Evolutionary conservation across 352 stramenopile species (phyloP).

Genomic region (Globisporangium lucens): DNA sequence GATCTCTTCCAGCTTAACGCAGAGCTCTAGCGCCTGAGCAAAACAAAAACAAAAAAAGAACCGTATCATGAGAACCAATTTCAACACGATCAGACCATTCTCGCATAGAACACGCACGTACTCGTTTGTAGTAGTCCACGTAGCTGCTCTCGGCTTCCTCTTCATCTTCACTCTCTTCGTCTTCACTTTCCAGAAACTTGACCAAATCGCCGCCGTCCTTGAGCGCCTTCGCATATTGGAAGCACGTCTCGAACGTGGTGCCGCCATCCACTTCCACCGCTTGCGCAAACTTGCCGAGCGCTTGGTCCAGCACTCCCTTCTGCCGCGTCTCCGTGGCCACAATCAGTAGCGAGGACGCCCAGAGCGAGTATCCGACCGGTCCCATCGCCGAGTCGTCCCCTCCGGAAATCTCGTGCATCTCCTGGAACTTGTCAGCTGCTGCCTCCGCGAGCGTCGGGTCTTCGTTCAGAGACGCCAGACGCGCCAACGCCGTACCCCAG

Average conservation of each 20-base stretch:
- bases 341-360: slow-evolving; percentile 72
- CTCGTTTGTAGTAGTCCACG: slow-evolving; percentile 21
- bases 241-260: slow-evolving; percentile 78
- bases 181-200: slow-evolving; percentile 39
- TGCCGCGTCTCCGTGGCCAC: slow-evolving; percentile 70
- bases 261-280: slow-evolving; percentile 78
- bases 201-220: slow-evolving; percentile 70
- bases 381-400: slow-evolving; percentile 62
- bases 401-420: slow-evolving; percentile 55
- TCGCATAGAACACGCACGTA: background rate
- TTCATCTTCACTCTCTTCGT: background rate
- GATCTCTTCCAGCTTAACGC: slow-evolving; percentile 34
- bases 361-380: slow-evolving; percentile 74
- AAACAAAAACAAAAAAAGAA: background rate
- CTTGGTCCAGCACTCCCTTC: slow-evolving; percentile 49
- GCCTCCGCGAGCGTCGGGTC: slow-evolving; percentile 68
- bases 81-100: background rate
- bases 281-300: slow-evolving; percentile 63
- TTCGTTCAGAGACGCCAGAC: slow-evolving; percentile 71
- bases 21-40: slow-evolving; percentile 25
- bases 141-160: background rate
- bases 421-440: slow-evolving; percentile 78
- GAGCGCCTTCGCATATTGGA: slow-evolving; percentile 78
- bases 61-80: background rate
- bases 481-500: slow-evolving; percentile 74